These are phyloP conservation scores for Neonectria ditissima DNA, from an alignment of 2,329 filamentous ascomycete species.

Conservation along the genomic window DNA sequence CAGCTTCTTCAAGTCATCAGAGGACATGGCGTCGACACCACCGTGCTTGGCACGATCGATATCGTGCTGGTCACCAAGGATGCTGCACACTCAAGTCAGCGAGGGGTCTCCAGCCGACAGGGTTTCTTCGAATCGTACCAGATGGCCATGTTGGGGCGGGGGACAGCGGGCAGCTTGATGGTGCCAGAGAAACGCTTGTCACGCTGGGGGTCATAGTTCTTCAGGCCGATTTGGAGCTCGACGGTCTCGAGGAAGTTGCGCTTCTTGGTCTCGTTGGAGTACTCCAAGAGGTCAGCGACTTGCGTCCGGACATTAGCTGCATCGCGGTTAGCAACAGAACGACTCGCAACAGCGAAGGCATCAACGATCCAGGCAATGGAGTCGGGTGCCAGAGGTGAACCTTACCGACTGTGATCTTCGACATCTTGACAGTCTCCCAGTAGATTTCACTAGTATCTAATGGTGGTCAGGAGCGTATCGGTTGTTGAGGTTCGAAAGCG, in stretches of 20 bases:
- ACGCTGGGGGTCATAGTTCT: conserved; percentile 99
- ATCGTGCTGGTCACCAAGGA: conserved; percentile 86
- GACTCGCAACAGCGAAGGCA: neutral
- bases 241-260: conserved; percentile 97
- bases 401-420: conserved; percentile 84
- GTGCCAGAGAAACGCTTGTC: conserved; percentile 99
- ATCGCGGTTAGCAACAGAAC: conserved; percentile 56
- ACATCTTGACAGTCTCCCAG: conserved; percentile 91
- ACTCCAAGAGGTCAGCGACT: conserved; percentile 93
- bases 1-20: conserved; percentile 99
- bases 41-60: conserved; percentile 99
- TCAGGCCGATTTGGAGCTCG: conserved; percentile 91
- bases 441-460: conserved; percentile 75
- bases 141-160: conserved; percentile 90
- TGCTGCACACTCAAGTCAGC: conserved; percentile 52
- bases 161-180: conserved; percentile 92
- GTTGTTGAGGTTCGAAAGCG: conserved; percentile 42
- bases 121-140: conserved; percentile 57
- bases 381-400: neutral
- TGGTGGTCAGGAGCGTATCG: conserved; percentile 68
- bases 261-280: conserved; percentile 96
- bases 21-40: conserved; percentile 97
- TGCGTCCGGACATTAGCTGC: conserved; percentile 92
- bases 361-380: neutral
- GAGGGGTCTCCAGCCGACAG: neutral